Evolutionary conservation across 805 yeast genomes (phyloP), one percentile per base, ranked within the genome.

Genomic region (Torulaspora delbrueckii): DNA sequence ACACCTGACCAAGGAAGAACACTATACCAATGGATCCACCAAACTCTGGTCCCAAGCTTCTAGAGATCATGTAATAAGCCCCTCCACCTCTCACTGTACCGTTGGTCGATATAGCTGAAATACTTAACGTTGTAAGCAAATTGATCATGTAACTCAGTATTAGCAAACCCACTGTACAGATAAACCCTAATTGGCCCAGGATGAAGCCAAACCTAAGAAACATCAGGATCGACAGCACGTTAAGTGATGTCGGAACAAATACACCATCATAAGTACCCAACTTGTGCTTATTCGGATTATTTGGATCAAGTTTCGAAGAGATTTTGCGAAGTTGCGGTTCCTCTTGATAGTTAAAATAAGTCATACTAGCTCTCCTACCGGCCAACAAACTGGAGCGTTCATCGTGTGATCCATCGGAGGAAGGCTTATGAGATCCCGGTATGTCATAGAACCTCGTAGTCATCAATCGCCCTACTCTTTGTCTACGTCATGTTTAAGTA

Each of bases 1-100:
- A 72, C 7, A 90, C 89, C 68, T 93, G 99, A 0, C 99, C 99
- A 43, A 93, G 73, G 60, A 84, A 95, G 64, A 93, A 93, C 19
- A 93, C 91, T 24, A 93, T 74, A 1, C 99, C 99, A 52, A 93
- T 91, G 3, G 96, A 85, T 3, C 99, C 99, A 23, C 99, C 99
- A 67, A 93, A 93, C 63, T 93, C 99, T 3, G 97, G 96, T 0
- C 99, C 99, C 50, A 93, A 70, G 27, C 96, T 84, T 54, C 99
- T 75, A 27, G 96, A 85, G 48, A 93, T 88, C 97, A 93, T 93
- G 59, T 89, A 93, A 63, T 93, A 93, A 0, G 98, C 97, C 39
- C 99, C 99, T 12, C 99, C 99, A 10, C 98, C 98, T 55, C 89
- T 78, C 2, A 93, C 98, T 0, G 95, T 88, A 18, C 99, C 99